Evolutionary conservation across 2,329 filamentous ascomycete species (phyloP), one percentile per base, ranked within the genome.

Genomic region (Pestalotiopsis sp.): DNA sequence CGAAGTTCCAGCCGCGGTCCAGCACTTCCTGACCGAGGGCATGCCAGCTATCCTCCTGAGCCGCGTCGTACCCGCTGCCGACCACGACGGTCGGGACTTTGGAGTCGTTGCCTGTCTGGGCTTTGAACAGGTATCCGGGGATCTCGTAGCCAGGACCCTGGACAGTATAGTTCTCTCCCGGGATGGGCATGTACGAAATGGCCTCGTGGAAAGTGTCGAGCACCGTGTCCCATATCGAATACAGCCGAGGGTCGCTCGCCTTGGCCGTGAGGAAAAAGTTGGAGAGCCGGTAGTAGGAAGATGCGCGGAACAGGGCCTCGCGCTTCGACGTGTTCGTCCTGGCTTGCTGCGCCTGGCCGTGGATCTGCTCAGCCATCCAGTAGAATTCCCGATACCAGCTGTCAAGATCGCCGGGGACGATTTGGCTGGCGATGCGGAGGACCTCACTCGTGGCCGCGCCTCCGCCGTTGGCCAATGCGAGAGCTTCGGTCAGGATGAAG

Each of bases 251-350:
- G 65, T 85, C 80, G 13, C 66, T 76, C 76, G 74, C 76, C 72
- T 85, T 81, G 1, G 75, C 78, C 63, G 82, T 79, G 11, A 84
- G 74, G 71, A 78, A 85, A 70, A 83, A 82, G 69, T 81, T 80
- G 9, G 84, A 80, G 0, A 73, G 66, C 25, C 83, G 80, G 71
- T 80, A 85, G 72, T 85, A 85, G 1, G 74, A 78, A 0, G 83
- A 71, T 2, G 82, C 79, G 4, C 75, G 77, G 71, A 85, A 84
- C 72, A 75, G 76, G 7, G 74, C 74, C 38, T 79, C 76, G 27
- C 76, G 72, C 25, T 72, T 74, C 1, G 74, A 76, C 39, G 66
- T 69, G 7, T 68, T 67, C 58, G 67, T 61, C 59, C 74, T 72
- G 56, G 72, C 68, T 25, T 72, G 69, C 0, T 68, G 65, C 4